These are phyloP conservation scores for Rhododendron ovatum DNA, from an alignment of 148 eudicot genomes.

Conservation along the genomic window DNA sequence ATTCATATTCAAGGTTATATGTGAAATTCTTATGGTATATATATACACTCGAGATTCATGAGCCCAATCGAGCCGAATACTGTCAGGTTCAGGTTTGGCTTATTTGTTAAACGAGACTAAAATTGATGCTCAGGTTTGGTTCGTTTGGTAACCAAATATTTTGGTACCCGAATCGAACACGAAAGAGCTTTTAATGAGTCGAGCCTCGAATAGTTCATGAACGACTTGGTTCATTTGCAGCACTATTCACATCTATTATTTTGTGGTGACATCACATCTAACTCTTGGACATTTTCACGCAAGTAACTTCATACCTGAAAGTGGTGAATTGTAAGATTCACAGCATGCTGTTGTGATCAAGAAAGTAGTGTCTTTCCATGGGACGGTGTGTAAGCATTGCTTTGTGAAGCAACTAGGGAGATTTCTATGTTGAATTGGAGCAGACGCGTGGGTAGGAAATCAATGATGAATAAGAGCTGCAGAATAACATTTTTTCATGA, in stretches of 20 bases:
- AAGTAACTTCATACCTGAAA: not conserved
- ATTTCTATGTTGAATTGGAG: not conserved
- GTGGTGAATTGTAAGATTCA: not conserved
- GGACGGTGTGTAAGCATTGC: not conserved
- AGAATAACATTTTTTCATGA: not conserved
- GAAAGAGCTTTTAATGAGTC: too few relatives aligned
- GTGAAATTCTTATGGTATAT: too few relatives aligned
- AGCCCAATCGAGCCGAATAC: too few relatives aligned
- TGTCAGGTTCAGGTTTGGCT: too few relatives aligned
- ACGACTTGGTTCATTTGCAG: too few relatives aligned
- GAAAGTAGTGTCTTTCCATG: not conserved
- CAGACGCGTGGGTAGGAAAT: not conserved
- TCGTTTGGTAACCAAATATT: too few relatives aligned
- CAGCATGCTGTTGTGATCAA: not conserved
- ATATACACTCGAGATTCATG: too few relatives aligned
- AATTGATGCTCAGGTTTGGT: too few relatives aligned
- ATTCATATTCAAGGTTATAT: too few relatives aligned
- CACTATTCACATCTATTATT: not conserved
- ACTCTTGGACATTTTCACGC: not conserved
- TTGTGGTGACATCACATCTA: not conserved
- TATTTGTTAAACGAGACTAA: too few relatives aligned
- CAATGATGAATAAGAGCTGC: not conserved
- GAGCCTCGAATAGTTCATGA: too few relatives aligned
- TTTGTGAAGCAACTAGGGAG: not conserved
- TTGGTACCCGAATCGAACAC: too few relatives aligned